Evolutionary conservation across 2,329 filamentous ascomycete genomes (phyloP).

Genomic region (Aspergillus hortae): DNA sequence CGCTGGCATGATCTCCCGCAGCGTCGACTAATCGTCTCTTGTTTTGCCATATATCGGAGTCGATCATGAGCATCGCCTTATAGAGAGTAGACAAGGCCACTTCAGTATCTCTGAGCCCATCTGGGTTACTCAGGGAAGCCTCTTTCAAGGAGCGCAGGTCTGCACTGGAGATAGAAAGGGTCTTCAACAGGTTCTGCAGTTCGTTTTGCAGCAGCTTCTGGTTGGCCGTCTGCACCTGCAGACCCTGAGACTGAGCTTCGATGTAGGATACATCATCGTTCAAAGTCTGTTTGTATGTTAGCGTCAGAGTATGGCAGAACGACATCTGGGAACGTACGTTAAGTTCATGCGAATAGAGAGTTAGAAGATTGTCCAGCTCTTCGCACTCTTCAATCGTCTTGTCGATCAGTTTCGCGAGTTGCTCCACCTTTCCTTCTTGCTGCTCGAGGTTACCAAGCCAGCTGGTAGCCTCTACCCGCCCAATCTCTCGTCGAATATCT

Average conservation of each 20-base stretch:
- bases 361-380: slow-evolving; percentile 89
- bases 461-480: slow-evolving; percentile 84
- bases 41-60: slow-evolving; percentile 67
- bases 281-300: slow-evolving; percentile 61
- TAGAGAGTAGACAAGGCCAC: slow-evolving; percentile 74
- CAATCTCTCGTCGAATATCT: slow-evolving; percentile 82
- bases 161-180: slow-evolving; percentile 76
- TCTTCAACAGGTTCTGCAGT: slow-evolving; percentile 81
- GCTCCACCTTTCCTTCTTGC: slow-evolving; percentile 84
- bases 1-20: slow-evolving; percentile 32
- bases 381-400: slow-evolving; percentile 92
- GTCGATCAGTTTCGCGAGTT: slow-evolving; percentile 82
- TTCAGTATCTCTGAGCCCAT: slow-evolving; percentile 75
- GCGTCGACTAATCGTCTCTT: slow-evolving; percentile 48
- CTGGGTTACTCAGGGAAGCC: slow-evolving; percentile 67
- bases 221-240: slow-evolving; percentile 95
- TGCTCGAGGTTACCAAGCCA: slow-evolving; percentile 82
- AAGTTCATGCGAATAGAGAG: slow-evolving; percentile 89
- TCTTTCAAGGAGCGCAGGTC: slow-evolving; percentile 71
- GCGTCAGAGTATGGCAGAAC: slow-evolving; percentile 10
- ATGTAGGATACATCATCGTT: slow-evolving; percentile 97
- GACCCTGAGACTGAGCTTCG: slow-evolving; percentile 91
- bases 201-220: slow-evolving; percentile 91
- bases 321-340: slow-evolving; percentile 59
- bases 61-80: slow-evolving; percentile 90